These are phyloP conservation scores for Rubus idaeus DNA, from an alignment of 306 rosid genomes.

Conservation along the genomic window DNA sequence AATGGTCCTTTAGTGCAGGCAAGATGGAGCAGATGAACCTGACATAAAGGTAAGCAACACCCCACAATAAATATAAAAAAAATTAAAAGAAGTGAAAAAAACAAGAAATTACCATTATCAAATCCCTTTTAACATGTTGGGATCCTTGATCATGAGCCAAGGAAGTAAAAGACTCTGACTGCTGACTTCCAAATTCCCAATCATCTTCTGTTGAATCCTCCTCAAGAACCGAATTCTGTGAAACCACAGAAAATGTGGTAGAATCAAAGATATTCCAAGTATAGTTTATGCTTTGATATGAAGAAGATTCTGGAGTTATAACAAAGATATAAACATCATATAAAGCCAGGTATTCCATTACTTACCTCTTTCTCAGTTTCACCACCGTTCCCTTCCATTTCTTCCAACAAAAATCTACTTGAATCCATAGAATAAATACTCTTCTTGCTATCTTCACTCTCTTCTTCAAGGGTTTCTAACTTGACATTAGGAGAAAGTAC, in stretches of 20 bases:
- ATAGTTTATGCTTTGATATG: not conserved
- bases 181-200: slow-evolving; percentile 41
- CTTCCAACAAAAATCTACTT: slow-evolving; percentile 43
- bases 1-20: slow-evolving; percentile 68
- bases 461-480: slow-evolving; percentile 58
- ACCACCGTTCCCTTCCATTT: slow-evolving; percentile 23
- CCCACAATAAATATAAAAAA: slow-evolving; percentile 4
- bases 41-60: slow-evolving; percentile 30
- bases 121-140: slow-evolving; percentile 61
- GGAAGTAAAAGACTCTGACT: slow-evolving; percentile 56
- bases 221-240: slow-evolving; percentile 39
- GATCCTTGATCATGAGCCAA: slow-evolving; percentile 49
- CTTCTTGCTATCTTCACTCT: slow-evolving; percentile 55
- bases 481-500: slow-evolving; percentile 38
- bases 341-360: slow-evolving; percentile 16
- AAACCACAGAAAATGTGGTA: slow-evolving; percentile 20
- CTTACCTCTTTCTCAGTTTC: slow-evolving; percentile 69
- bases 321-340: slow-evolving; percentile 9
- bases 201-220: slow-evolving; percentile 45
- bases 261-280: slow-evolving; percentile 19
- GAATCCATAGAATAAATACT: slow-evolving; percentile 45
- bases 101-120: slow-evolving; percentile 59
- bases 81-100: slow-evolving; percentile 16
- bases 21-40: slow-evolving; percentile 91
- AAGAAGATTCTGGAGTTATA: not conserved